Evolutionary conservation across 495 filamentous ascomycete species (phyloP), one percentile per base, ranked within the genome.

Genomic region (Lophiotrema nucula): DNA sequence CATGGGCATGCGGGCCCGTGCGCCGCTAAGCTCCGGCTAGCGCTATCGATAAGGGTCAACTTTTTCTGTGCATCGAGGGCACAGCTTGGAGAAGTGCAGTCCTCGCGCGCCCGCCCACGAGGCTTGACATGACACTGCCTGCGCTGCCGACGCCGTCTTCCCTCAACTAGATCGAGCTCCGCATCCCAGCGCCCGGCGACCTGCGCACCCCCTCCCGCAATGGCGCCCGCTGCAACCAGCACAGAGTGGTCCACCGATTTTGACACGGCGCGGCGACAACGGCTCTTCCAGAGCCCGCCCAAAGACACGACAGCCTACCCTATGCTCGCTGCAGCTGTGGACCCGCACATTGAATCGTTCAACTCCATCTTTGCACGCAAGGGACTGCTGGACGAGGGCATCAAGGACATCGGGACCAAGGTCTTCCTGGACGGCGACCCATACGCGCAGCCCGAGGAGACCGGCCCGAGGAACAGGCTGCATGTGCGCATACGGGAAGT

Each of bases 261-360:
- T 69, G 83, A 97, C 70, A 88, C 85, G 4, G 72, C 88, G 47
- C 83, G 88, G 44, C 84, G 92, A 62, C 87, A 97, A 67, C 82
- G 85, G 21, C 87, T 97, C 15, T 98, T 97, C 69, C 79, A 82
- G 64, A 83, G 92, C 59, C 92, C 93, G 1, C 92, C 93, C 1
- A 86, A 81, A 66, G 90, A 97, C 66, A 83, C 81, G 44, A 87
- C 90, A 13, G 89, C 93, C 48, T 97, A 93, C 69, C 93, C 93
- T 2, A 81, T 88, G 12, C 80, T 98, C 42, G 85, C 89, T 44
- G 83, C 81, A 37, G 88, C 92, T 1, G 83, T 96, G 57, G 78
- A 85, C 55, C 93, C 93, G 27, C 93, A 98, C 70, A 84, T 96
- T 68, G 84, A 96, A 60, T 92, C 93, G 8, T 97, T 97, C 83